phyloP scores from a whole-genome alignment of 148 eudicot species.

The Euryodendron excelsum region DNA sequence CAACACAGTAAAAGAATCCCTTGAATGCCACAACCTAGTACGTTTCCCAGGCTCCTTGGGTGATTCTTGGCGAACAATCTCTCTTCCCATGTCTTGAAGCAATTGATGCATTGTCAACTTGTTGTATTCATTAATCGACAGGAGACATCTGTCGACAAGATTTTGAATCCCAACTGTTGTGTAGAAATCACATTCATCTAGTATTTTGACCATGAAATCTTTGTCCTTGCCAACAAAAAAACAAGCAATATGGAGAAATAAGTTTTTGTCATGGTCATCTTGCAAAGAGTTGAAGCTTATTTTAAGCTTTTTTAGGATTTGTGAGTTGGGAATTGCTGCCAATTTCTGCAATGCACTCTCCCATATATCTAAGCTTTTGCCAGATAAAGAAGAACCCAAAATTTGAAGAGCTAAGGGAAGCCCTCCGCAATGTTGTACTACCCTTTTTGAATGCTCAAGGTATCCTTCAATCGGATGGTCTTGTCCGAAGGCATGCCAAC shows the following conservation, averaged over 20 bases:
- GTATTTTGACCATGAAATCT: not conserved
- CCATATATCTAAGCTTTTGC: conserved; percentile 10
- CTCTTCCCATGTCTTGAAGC: conserved; percentile 8
- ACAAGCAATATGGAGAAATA: conserved; percentile 25
- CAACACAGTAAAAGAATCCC: not conserved
- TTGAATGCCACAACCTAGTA: not conserved
- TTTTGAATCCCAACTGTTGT: conserved; percentile 7
- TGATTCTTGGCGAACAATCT: conserved; percentile 9
- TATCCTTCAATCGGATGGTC: conserved; percentile 11
- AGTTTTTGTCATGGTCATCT: conserved; percentile 16
- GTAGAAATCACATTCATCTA: conserved; percentile 12
- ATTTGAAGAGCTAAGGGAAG: conserved; percentile 23
- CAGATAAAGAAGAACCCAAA: conserved; percentile 18
- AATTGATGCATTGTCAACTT: conserved; percentile 3
- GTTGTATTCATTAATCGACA: not conserved
- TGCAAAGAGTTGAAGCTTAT: conserved; percentile 18
- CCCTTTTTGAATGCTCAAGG: not conserved
- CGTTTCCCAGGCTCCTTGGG: conserved; percentile 1
- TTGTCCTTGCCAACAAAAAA: conserved; percentile 20
- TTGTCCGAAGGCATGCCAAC: conserved; percentile 24
- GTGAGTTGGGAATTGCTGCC: not conserved
- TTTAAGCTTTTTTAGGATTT: not conserved
- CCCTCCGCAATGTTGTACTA: not conserved
- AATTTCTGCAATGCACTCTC: conserved; percentile 3
- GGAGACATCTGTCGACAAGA: conserved; percentile 6